Conservation (phyloP, 768 basidiomycete species). For the Trametes maxima region DNA sequence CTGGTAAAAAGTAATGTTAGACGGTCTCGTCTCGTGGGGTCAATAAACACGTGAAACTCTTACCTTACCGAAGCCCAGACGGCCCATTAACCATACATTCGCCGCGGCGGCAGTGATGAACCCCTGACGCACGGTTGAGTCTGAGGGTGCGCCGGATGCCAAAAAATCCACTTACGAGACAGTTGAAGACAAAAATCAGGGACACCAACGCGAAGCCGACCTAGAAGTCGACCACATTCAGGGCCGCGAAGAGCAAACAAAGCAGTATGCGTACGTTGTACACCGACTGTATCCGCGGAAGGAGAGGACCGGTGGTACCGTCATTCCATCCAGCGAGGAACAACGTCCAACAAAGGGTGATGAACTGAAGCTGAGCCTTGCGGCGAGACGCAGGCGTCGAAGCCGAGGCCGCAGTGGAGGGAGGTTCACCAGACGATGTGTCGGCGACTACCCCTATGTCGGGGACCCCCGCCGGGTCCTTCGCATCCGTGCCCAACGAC, state of each 20-base stretch:
- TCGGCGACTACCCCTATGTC: background rate
- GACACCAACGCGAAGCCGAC: slow-evolving; percentile 57
- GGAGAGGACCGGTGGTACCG: slow-evolving; percentile 69
- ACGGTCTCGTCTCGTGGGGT: background rate
- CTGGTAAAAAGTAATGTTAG: slow-evolving; percentile 25
- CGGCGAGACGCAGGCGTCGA: slow-evolving; percentile 10
- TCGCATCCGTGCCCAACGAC: too few relatives aligned
- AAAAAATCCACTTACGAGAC: slow-evolving; percentile 35
- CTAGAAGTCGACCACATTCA: slow-evolving; percentile 28
- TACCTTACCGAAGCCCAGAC: slow-evolving; percentile 53
- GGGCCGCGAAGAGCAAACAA: background rate
- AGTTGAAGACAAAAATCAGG: slow-evolving; percentile 57
- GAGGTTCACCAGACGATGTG: background rate
- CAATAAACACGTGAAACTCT: background rate
- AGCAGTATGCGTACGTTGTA: slow-evolving; percentile 42
- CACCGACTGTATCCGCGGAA: slow-evolving; percentile 68
- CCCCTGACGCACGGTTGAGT: slow-evolving; percentile 34
- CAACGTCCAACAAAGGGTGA: slow-evolving; percentile 55
- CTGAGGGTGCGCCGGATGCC: background rate
- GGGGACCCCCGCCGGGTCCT: too few relatives aligned
- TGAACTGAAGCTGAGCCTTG: background rate
- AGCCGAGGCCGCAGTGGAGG: slow-evolving; percentile 17
- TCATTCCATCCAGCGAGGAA: slow-evolving; percentile 83
- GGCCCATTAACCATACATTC: slow-evolving; percentile 51
- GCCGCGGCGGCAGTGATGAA: slow-evolving; percentile 48